Percentiles rank a stretch among this genome's conserved stretches.
Conservation (phyloP, 2,329 filamentous ascomycete genomes). For the Nemania sp. region DNA sequence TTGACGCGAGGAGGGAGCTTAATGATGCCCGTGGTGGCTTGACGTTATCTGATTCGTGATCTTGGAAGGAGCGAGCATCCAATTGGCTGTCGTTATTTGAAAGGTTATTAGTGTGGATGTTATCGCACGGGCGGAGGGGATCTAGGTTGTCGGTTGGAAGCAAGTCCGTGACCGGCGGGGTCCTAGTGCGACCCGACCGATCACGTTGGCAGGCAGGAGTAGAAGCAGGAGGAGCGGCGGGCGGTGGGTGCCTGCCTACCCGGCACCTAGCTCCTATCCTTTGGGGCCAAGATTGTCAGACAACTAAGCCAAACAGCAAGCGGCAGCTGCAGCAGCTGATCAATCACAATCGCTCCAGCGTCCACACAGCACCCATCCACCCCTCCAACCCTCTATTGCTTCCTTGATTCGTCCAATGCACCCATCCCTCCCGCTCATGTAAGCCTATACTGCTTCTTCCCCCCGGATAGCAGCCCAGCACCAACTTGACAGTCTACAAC, state of each 20-base stretch:
- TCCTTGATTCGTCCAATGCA: constrained; percentile 4
- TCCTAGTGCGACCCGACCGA: constrained; percentile 12
- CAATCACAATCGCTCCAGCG: constrained; percentile 29
- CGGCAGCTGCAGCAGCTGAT: constrained; percentile 24
- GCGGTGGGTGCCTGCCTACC: constrained; percentile 1
- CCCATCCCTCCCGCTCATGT: constrained; percentile 17
- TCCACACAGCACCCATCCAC: constrained; percentile 25
- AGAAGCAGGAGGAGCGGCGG: constrained; percentile 1
- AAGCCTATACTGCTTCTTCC: constrained; percentile 3
- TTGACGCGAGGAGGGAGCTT: constrained; percentile 18
- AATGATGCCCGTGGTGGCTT: constrained; percentile 53
- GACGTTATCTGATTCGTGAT: constrained; percentile 55
- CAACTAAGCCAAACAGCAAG: constrained; percentile 24
- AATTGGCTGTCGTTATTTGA: constrained; percentile 32
- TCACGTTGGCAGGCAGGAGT: constrained; percentile 12
- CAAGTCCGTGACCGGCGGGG: constrained; percentile 34
- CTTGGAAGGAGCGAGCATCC: constrained; percentile 19
- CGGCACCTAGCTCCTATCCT: background rate
- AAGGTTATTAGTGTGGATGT: constrained; percentile 36
- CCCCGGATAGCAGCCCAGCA: constrained; percentile 10
- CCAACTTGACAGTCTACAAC: constrained; percentile 35
- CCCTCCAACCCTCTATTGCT: constrained; percentile 6
- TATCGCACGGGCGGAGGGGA: constrained; percentile 15
- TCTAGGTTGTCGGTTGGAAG: constrained; percentile 8
- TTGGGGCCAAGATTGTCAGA: constrained; percentile 19